A percentile compares a stretch with the other conserved stretches of the same genome.
Evolutionary conservation across 805 yeast genomes (phyloP).

Genomic region (Ogataea philodendri): DNA sequence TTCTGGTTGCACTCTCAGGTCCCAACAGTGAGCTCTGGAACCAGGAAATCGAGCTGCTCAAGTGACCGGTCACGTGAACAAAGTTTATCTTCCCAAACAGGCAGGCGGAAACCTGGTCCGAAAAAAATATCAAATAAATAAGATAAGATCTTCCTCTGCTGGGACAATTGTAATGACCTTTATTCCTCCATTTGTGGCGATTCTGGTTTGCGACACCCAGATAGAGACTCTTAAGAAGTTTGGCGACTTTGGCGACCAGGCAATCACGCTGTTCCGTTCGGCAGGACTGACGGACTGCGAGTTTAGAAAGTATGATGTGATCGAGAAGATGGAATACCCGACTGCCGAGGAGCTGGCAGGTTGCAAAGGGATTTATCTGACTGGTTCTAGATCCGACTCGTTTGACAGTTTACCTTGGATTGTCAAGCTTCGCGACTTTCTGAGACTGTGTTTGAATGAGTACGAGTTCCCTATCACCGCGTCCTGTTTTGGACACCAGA

Average conservation of each 20-base stretch:
- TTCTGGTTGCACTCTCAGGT: conserved; percentile 14
- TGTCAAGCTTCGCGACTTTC: conserved; percentile 37
- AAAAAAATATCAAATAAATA: conserved; percentile 3
- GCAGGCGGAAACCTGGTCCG: conserved; percentile 3
- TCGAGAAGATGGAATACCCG: conserved; percentile 28
- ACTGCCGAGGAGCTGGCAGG: conserved; percentile 25
- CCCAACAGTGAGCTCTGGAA: conserved; percentile 13
- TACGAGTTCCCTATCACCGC: conserved; percentile 55
- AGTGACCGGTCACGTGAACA: conserved; percentile 6
- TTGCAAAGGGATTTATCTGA: conserved; percentile 43
- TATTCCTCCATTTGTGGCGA: conserved; percentile 11
- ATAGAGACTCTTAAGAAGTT: conserved; percentile 19
- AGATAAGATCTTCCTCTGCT: background rate
- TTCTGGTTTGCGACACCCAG: conserved; percentile 19
- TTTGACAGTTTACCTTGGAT: conserved; percentile 46
- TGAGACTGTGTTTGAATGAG: conserved; percentile 21
- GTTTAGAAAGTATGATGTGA: conserved; percentile 40
- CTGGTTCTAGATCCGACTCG: conserved; percentile 54
- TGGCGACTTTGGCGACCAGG: conserved; percentile 57
- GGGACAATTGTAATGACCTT: conserved; percentile 8
- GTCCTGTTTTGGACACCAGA: conserved; percentile 88
- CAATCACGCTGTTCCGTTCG: conserved; percentile 32
- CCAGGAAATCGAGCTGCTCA: conserved; percentile 12
- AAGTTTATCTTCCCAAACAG: background rate
- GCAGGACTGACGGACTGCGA: conserved; percentile 24